Conservation (phyloP, 768 basidiomycete species). For the Pluteus cervinus region DNA sequence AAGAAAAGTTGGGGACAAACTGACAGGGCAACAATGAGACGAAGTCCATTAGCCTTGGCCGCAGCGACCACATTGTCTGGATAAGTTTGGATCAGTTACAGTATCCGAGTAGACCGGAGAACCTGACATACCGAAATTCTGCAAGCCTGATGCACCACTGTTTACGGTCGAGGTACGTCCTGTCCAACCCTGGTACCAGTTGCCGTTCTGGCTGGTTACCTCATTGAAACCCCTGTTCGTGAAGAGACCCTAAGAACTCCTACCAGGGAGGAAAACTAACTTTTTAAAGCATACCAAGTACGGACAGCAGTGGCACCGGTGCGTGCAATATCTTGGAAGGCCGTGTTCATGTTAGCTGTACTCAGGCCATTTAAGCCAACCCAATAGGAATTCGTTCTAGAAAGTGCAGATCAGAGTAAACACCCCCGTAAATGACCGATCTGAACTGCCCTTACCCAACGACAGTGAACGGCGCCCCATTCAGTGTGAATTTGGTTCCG, state of each 20-base stretch:
- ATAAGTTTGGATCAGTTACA: too few relatives aligned
- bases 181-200: slow-evolving; percentile 48
- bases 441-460: slow-evolving; percentile 35
- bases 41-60: slow-evolving; percentile 55
- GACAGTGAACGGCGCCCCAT: slow-evolving; percentile 43
- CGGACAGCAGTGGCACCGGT: slow-evolving; percentile 46
- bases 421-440: not conserved
- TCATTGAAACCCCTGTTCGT: slow-evolving; percentile 48
- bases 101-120: too few relatives aligned
- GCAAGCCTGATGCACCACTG: slow-evolving; percentile 41
- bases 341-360: slow-evolving; percentile 37
- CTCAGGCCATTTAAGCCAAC: slow-evolving; percentile 43
- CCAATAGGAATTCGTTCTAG: slow-evolving; percentile 42
- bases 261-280: too few relatives aligned
- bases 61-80: slow-evolving; percentile 50
- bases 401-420: slow-evolving; percentile 19
- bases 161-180: slow-evolving; percentile 45
- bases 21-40: slow-evolving; percentile 54
- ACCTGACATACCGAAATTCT: slow-evolving; percentile 39
- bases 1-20: slow-evolving; percentile 14
- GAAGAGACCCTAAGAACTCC: too few relatives aligned
- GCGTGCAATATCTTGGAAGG: slow-evolving; percentile 44
- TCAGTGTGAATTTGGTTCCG: slow-evolving; percentile 47
- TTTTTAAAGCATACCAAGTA: slow-evolving; percentile 35
- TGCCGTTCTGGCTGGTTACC: slow-evolving; percentile 38